A percentile compares a stretch with the other conserved stretches of the same genome.
phyloP scores from a whole-genome alignment of 495 filamentous ascomycete species.

The Podospora didyma region DNA sequence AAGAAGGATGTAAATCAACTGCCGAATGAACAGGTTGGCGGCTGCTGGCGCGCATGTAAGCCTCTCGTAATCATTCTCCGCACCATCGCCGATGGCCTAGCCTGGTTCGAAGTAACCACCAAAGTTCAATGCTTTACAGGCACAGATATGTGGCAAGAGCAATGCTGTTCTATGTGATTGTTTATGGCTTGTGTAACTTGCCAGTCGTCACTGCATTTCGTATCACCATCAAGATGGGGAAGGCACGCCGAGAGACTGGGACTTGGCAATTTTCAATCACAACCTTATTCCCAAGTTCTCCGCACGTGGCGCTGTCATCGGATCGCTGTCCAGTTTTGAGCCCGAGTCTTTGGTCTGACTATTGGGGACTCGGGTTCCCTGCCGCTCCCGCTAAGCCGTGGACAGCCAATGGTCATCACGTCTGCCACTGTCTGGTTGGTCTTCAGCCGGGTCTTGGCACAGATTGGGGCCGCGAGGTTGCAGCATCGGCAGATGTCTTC shows the following conservation, averaged over 20 bases:
- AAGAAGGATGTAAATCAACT: background rate
- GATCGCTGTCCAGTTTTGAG: too few species aligned
- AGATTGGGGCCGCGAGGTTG: background rate
- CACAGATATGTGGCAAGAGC: too few species aligned
- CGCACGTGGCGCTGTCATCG: too few species aligned
- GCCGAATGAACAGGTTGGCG: too few species aligned
- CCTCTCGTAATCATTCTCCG: background rate
- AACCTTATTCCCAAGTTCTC: too few species aligned
- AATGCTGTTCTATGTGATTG: too few species aligned
- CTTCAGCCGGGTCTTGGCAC: background rate
- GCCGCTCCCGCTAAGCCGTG: background rate
- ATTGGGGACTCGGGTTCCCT: background rate
- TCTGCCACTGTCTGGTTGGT: background rate
- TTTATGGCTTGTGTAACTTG: too few species aligned
- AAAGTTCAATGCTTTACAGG: too few species aligned
- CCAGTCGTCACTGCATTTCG: too few species aligned
- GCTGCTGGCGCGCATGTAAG: background rate
- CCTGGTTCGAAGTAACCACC: background rate
- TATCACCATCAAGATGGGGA: too few species aligned
- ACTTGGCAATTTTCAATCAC: too few species aligned
- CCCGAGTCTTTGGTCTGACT: too few species aligned
- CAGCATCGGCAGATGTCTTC: conserved; percentile 7
- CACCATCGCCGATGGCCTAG: background rate
- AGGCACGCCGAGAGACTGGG: background rate
- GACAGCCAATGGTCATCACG: background rate